Percentiles rank a stretch among this genome's conserved stretches.
Evolutionary conservation across 1,139 yeast species (phyloP).

Genomic region (Suhomyces bolitotheri): DNA sequence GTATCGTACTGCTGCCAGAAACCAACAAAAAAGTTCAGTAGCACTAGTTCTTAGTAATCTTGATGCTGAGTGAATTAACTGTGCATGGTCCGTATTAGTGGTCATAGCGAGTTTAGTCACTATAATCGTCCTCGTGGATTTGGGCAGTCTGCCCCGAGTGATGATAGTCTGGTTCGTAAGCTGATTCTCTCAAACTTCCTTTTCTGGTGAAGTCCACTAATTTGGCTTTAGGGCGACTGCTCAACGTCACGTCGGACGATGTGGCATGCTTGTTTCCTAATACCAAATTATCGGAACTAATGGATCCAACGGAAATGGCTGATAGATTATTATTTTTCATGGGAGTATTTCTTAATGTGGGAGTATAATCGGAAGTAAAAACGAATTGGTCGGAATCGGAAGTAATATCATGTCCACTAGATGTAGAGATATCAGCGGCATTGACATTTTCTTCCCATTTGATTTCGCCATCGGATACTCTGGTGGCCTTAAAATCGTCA

Average conservation of each 20-base stretch:
- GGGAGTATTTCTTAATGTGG: slow-evolving; percentile 14
- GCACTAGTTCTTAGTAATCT: too few species aligned
- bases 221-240: slow-evolving; percentile 35
- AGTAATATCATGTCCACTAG: slow-evolving; percentile 13
- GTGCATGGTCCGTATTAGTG: too few species aligned
- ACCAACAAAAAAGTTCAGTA: too few species aligned
- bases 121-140: slow-evolving; percentile 38
- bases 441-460: slow-evolving; percentile 26
- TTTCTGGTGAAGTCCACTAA: slow-evolving; percentile 55
- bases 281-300: slow-evolving; percentile 9
- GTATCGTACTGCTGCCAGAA: too few species aligned
- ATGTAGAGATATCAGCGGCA: slow-evolving; percentile 9
- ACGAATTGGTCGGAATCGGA: slow-evolving; percentile 20
- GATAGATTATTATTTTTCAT: slow-evolving; percentile 21
- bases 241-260: slow-evolving; percentile 11
- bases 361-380: slow-evolving; percentile 13
- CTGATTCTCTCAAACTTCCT: slow-evolving; percentile 46
- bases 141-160: slow-evolving; percentile 38
- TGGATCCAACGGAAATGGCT: slow-evolving; percentile 20
- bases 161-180: slow-evolving; percentile 31
- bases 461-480: slow-evolving; percentile 28
- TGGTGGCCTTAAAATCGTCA: slow-evolving; percentile 35
- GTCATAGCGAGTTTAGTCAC: slow-evolving; percentile 32
- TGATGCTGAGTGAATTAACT: slow-evolving; percentile 5
- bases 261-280: slow-evolving; percentile 12